Percentiles rank a stretch among this genome's conserved stretches.
phyloP scores from a whole-genome alignment of 768 basidiomycete species.

The Mycena crocata region DNA sequence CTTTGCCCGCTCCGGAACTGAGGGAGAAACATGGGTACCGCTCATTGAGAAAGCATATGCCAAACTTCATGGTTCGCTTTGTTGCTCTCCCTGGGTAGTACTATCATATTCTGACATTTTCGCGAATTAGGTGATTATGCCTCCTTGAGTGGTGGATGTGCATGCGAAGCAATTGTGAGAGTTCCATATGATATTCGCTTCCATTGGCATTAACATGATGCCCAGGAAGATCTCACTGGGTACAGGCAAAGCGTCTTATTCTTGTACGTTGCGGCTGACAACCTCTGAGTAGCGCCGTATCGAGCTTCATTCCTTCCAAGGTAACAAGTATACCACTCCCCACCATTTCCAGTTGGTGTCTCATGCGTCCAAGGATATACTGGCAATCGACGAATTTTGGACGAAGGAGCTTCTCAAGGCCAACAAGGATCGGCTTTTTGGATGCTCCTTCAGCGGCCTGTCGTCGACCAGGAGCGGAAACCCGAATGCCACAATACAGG shows the following conservation, averaged over 20 bases:
- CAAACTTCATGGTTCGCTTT: conserved; percentile 50
- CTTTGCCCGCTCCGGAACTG: conserved; percentile 60
- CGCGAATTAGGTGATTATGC: conserved; percentile 50
- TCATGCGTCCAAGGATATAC: no score
- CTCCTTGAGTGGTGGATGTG: conserved; percentile 53
- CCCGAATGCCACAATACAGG: conserved; percentile 41
- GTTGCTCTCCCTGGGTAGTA: background rate
- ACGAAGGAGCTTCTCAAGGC: conserved; percentile 41
- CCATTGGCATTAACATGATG: background rate
- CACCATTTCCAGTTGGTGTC: no score
- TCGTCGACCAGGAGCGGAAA: conserved; percentile 39
- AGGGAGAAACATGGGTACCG: conserved; percentile 68
- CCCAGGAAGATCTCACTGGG: conserved; percentile 67
- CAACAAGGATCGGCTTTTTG: conserved; percentile 44
- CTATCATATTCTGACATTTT: conserved; percentile 6
- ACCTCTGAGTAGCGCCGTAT: conserved; percentile 33
- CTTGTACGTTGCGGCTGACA: no score
- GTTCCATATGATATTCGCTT: background rate
- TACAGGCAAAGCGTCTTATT: no score
- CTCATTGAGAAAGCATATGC: conserved; percentile 69
- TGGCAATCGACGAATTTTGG: conserved; percentile 47
- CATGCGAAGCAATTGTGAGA: conserved; percentile 55
- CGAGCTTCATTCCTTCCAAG: conserved; percentile 40
- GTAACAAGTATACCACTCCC: conserved; percentile 13
- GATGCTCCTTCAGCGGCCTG: conserved; percentile 40